A percentile compares a stretch with the other conserved stretches of the same genome.
Evolutionary conservation across 805 yeast species (phyloP).

Genomic region (Candida ascalaphidarum): DNA sequence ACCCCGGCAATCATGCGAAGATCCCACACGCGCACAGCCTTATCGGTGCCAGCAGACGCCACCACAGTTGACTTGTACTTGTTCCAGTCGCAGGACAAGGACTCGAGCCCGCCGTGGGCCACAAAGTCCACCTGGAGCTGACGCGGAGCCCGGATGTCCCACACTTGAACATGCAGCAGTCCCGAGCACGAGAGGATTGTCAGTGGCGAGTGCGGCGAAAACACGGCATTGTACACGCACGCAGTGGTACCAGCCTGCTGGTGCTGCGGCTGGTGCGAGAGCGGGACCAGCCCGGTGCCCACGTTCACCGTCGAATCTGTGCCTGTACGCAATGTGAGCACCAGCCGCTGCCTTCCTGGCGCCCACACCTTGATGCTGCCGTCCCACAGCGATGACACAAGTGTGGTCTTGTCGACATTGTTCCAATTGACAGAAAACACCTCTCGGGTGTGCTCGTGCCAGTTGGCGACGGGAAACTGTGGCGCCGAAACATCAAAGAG

Average conservation of each 20-base stretch:
- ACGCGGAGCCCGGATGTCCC: conserved; percentile 72
- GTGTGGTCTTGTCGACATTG: conserved; percentile 53
- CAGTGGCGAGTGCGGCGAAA: conserved; percentile 79
- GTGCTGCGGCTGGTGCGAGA: conserved; percentile 27
- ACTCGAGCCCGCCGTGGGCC: conserved; percentile 77
- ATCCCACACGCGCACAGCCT: conserved; percentile 81
- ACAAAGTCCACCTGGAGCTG: conserved; percentile 52
- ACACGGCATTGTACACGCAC: conserved; percentile 73
- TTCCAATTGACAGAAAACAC: conserved; percentile 73
- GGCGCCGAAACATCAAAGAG: conserved; percentile 67
- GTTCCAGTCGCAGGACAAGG: conserved; percentile 81
- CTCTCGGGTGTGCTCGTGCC: conserved; percentile 70
- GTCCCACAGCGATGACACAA: conserved; percentile 87
- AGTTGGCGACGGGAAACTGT: conserved; percentile 65
- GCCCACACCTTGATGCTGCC: conserved; percentile 79
- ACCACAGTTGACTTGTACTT: conserved; percentile 73
- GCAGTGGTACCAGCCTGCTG: conserved; percentile 29
- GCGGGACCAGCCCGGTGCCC: conserved; percentile 19
- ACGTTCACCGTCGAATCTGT: conserved; percentile 18
- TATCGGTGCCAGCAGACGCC: conserved; percentile 92
- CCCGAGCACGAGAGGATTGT: conserved; percentile 64
- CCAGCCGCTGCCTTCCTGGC: conserved; percentile 47
- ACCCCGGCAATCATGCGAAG: conserved; percentile 52
- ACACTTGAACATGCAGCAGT: conserved; percentile 64
- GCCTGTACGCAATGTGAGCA: conserved; percentile 43